These are phyloP conservation scores for Rhizophagus clarus DNA, from an alignment of 192 early-diverging fungal genomes.

Conservation along the genomic window DNA sequence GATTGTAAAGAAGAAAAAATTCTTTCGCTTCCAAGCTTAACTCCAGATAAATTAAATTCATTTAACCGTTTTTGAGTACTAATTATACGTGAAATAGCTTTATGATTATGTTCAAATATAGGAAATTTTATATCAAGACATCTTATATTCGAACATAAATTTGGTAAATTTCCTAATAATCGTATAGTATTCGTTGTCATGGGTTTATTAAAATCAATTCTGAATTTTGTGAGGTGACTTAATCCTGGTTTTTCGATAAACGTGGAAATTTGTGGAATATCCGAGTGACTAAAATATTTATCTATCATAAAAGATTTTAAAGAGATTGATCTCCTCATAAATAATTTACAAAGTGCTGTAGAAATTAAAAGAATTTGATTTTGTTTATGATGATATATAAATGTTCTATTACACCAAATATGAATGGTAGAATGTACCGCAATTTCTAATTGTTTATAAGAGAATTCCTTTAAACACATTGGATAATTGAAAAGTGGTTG, in stretches of 20 bases:
- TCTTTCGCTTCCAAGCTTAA: background rate
- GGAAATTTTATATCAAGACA: slow-evolving; percentile 1
- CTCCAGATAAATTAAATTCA: slow-evolving; percentile 1
- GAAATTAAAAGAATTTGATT: background rate
- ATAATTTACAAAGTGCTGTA: slow-evolving; percentile 1
- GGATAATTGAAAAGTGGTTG: background rate
- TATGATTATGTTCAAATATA: background rate
- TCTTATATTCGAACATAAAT: background rate
- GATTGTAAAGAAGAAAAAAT: background rate
- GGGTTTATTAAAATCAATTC: background rate
- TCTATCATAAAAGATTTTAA: slow-evolving; percentile 18
- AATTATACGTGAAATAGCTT: background rate
- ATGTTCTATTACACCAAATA: background rate
- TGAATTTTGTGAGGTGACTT: background rate
- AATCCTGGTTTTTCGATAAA: background rate
- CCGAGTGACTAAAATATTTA: slow-evolving; percentile 8
- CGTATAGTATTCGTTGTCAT: background rate
- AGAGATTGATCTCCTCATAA: background rate
- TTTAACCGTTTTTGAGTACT: background rate
- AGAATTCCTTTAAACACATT: slow-evolving; percentile 5
- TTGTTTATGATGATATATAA: background rate
- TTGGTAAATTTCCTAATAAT: background rate
- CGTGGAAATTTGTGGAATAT: background rate
- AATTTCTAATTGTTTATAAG: background rate
- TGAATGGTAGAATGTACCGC: background rate